phyloP scores from a whole-genome alignment of 1,284 basidiomycete genomes.

The Rugosomyces carneus region DNA sequence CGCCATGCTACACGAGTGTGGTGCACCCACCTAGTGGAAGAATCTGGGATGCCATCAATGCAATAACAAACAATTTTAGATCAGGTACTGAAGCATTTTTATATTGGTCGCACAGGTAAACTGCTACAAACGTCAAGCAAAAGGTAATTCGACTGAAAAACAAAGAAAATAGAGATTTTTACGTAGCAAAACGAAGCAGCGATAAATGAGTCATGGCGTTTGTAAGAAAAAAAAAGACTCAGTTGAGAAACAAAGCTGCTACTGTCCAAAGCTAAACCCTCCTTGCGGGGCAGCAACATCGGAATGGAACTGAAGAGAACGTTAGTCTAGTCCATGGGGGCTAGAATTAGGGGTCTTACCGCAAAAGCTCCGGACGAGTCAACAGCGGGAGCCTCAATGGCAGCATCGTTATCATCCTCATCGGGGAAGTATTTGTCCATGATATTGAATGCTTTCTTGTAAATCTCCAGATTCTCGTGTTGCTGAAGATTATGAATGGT shows the following conservation, averaged over 20 bases:
- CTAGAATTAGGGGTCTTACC: conserved; percentile 40
- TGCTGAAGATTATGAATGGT: conserved; percentile 98
- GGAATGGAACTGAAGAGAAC: conserved; percentile 59
- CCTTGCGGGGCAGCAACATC: conserved; percentile 85
- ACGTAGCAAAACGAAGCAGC: background rate
- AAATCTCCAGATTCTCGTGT: conserved; percentile 98
- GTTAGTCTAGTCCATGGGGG: conserved; percentile 24
- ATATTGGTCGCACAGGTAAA: background rate
- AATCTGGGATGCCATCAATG: conserved; percentile 47
- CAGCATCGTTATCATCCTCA: conserved; percentile 79
- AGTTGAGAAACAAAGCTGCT: conserved; percentile 3
- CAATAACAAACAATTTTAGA: background rate
- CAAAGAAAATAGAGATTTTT: background rate
- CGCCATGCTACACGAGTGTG: background rate
- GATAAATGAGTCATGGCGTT: background rate
- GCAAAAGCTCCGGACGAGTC: conserved; percentile 89
- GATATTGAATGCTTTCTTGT: conserved; percentile 99
- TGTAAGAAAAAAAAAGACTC: background rate
- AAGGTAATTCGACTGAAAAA: background rate
- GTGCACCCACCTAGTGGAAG: conserved; percentile 40
- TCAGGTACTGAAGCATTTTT: background rate
- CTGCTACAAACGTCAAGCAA: background rate
- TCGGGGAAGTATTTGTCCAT: conserved; percentile 96
- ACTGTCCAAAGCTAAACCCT: conserved; percentile 84
- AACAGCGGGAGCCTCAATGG: conserved; percentile 75